Conservation (phyloP, 257 asterid species). For the Ajuga chamaepitys region DNA sequence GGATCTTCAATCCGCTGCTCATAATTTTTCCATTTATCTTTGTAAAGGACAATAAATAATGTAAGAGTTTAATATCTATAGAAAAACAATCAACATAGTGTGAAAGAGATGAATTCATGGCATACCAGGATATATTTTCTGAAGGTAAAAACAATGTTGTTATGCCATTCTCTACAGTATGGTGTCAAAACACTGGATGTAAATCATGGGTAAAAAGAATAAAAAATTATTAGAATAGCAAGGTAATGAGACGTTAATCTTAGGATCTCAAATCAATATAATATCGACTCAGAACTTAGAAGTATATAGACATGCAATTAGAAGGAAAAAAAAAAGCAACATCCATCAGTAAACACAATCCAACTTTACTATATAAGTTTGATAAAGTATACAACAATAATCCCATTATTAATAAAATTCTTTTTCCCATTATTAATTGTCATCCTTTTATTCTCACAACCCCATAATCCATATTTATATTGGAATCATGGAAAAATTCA, state of each 20-base stretch:
- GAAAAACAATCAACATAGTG: background rate
- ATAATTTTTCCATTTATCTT: conserved; percentile 92
- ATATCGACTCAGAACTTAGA: background rate
- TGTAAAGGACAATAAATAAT: conserved; percentile 5
- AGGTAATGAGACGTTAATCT: background rate
- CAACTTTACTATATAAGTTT: background rate
- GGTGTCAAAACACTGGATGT: conserved; percentile 86
- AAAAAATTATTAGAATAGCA: background rate
- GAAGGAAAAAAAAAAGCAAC: background rate
- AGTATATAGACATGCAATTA: background rate
- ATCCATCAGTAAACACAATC: background rate
- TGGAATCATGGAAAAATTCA: no score
- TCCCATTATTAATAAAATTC: no score
- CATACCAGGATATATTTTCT: conserved; percentile 90
- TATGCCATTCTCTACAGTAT: conserved; percentile 81
- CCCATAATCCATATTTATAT: no score
- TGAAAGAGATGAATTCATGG: conserved; percentile 12
- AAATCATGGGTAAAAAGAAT: conserved; percentile 12
- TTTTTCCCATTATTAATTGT: no score
- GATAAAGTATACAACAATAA: background rate
- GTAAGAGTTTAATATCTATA: conserved; percentile 12
- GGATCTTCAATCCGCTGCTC: conserved; percentile 60
- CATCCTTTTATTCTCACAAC: no score
- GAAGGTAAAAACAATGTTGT: conserved; percentile 81
- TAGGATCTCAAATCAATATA: background rate